These are phyloP conservation scores for Parmelia sp. DNA, from an alignment of 495 filamentous ascomycete species.

Conservation along the genomic window DNA sequence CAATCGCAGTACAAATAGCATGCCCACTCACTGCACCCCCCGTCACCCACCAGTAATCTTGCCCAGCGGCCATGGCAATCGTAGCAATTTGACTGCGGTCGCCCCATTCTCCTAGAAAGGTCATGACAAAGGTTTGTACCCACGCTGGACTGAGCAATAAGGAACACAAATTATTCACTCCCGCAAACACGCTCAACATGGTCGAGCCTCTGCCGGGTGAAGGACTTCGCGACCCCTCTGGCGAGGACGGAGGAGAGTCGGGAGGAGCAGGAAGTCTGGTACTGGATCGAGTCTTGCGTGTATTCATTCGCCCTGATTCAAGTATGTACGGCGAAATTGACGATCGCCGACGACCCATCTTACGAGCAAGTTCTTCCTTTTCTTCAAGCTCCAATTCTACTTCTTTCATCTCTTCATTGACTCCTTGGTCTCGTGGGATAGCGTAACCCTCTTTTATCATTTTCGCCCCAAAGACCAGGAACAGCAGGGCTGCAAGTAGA, in stretches of 20 bases:
- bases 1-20: constrained; percentile 79
- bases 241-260: constrained; percentile 46
- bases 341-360: constrained; percentile 46
- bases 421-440: constrained; percentile 83
- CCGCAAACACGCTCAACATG: constrained; percentile 43
- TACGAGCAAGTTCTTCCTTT: constrained; percentile 67
- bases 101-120: constrained; percentile 96
- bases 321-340: constrained; percentile 47
- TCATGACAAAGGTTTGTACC: constrained; percentile 99
- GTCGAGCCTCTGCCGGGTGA: constrained; percentile 42
- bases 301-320: constrained; percentile 42
- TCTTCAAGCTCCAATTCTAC: constrained; percentile 93
- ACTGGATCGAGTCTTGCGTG: constrained; percentile 42
- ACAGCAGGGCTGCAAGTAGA: constrained; percentile 75
- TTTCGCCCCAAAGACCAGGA: constrained; percentile 80
- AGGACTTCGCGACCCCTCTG: constrained; percentile 48
- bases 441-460: constrained; percentile 81
- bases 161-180: constrained; percentile 79
- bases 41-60: constrained; percentile 99
- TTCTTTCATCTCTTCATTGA: constrained; percentile 92
- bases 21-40: constrained; percentile 84
- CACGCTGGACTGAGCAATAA: constrained; percentile 88
- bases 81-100: constrained; percentile 97
- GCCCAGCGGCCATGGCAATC: constrained; percentile 96
- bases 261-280: constrained; percentile 49